These are phyloP conservation scores for Lipomyces spencermartinsiae DNA, from an alignment of 805 yeast genomes.

Conservation along the genomic window DNA sequence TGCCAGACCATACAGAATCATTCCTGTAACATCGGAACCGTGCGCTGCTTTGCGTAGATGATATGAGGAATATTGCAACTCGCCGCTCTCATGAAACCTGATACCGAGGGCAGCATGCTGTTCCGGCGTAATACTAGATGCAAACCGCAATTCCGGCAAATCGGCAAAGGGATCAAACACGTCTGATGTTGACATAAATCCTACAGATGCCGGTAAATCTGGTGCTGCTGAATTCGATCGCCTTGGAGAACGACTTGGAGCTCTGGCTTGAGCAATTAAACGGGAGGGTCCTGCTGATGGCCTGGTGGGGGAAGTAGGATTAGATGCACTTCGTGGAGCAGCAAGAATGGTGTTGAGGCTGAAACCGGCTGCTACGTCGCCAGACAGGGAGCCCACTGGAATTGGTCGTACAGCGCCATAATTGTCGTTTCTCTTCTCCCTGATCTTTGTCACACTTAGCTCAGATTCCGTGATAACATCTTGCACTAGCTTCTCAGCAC, in stretches of 20 bases:
- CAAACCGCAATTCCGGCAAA: conserved; percentile 12
- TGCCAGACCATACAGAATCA: conserved; percentile 71
- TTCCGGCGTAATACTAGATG: conserved; percentile 14
- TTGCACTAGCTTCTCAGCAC: background rate
- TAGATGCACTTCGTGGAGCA: background rate
- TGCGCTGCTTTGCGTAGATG: conserved; percentile 70
- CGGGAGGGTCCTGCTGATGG: background rate
- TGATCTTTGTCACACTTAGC: too few relatives aligned
- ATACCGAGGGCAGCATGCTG: conserved; percentile 40
- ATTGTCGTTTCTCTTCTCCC: background rate
- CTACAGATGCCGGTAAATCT: background rate
- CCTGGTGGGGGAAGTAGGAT: background rate
- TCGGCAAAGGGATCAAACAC: background rate
- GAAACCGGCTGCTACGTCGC: background rate
- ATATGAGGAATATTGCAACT: conserved; percentile 70
- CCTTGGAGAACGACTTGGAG: background rate
- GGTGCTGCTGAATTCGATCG: background rate
- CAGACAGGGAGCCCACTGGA: too few relatives aligned
- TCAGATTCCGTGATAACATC: background rate
- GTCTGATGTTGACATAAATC: conserved; percentile 2
- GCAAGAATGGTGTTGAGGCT: background rate
- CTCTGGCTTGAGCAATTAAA: background rate
- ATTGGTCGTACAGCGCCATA: too few relatives aligned
- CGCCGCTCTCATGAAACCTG: conserved; percentile 59
- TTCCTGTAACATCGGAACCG: conserved; percentile 68